Evolutionary conservation across 345 rosid genomes (phyloP).

Genomic region (Boechera divaricarpa): DNA sequence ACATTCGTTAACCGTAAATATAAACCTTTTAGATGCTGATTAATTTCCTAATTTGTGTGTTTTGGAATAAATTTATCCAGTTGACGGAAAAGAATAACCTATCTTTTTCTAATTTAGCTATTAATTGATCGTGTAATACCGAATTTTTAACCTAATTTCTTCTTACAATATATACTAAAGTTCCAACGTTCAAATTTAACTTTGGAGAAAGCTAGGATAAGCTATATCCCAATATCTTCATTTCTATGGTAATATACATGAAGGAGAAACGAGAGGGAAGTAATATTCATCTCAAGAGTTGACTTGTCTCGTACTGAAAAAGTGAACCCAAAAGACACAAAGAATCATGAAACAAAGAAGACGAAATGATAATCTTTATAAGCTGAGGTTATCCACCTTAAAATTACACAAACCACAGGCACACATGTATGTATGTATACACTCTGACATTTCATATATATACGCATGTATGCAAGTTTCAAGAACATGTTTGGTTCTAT

Average conservation of each 20-base stretch:
- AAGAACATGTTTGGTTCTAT: conserved; percentile 38
- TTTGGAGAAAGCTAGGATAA: neutral
- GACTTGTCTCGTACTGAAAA: conserved; percentile 8
- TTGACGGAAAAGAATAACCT: neutral
- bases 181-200: neutral
- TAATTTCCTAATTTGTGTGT: neutral
- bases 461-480: conserved; percentile 25
- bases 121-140: neutral
- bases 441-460: neutral
- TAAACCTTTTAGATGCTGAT: neutral
- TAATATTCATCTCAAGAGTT: conserved; percentile 1
- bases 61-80: neutral
- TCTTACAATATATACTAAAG: neutral
- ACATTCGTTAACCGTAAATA: neutral
- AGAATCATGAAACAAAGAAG: conserved; percentile 1
- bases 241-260: neutral
- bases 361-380: neutral
- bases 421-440: conserved; percentile 6
- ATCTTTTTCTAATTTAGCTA: no score
- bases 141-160: no score
- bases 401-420: conserved; percentile 13
- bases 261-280: neutral
- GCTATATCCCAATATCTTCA: neutral
- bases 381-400: conserved; percentile 43
- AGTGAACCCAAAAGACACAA: conserved; percentile 19